These are phyloP conservation scores for Tricharina praecox DNA, from an alignment of 495 filamentous ascomycete genomes.

Conservation along the genomic window DNA sequence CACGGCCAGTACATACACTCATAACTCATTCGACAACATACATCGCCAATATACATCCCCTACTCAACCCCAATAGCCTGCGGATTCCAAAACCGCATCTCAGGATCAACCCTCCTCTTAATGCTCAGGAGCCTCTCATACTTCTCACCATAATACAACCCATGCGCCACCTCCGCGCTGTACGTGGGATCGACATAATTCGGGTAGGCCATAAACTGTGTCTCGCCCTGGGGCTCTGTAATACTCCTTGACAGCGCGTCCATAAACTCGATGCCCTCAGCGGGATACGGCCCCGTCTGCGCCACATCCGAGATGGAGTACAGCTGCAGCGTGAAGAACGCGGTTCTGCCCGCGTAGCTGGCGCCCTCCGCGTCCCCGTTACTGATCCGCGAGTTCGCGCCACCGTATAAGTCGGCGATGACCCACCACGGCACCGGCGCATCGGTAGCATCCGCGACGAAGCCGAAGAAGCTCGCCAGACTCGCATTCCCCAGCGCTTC, in stretches of 20 bases:
- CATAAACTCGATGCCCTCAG: slow-evolving; percentile 33
- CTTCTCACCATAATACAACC: slow-evolving; percentile 43
- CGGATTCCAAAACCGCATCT: slow-evolving; percentile 45
- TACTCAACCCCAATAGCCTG: slow-evolving; percentile 31
- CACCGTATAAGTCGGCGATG: slow-evolving; percentile 41
- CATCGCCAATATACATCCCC: background rate
- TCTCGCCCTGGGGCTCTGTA: slow-evolving; percentile 26
- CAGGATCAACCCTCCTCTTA: slow-evolving; percentile 40
- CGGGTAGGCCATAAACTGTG: slow-evolving; percentile 40
- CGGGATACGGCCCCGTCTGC: slow-evolving; percentile 27
- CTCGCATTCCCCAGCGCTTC: slow-evolving; percentile 9
- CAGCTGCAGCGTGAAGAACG: slow-evolving; percentile 41
- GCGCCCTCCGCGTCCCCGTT: slow-evolving; percentile 32
- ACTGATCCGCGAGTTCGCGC: slow-evolving; percentile 32
- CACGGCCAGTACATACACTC: too few species aligned
- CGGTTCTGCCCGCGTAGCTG: slow-evolving; percentile 43
- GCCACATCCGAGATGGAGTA: slow-evolving; percentile 34
- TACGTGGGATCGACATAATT: slow-evolving; percentile 55
- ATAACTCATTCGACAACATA: too few species aligned
- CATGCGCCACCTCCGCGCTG: slow-evolving; percentile 31
- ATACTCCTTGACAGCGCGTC: slow-evolving; percentile 28
- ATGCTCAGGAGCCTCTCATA: slow-evolving; percentile 32
- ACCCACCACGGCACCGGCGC: slow-evolving; percentile 33
- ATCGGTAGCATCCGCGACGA: background rate
- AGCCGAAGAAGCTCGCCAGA: slow-evolving; percentile 18